Conservation (phyloP, 345 rosid genomes). For the Eutrema heterophyllum region DNA sequence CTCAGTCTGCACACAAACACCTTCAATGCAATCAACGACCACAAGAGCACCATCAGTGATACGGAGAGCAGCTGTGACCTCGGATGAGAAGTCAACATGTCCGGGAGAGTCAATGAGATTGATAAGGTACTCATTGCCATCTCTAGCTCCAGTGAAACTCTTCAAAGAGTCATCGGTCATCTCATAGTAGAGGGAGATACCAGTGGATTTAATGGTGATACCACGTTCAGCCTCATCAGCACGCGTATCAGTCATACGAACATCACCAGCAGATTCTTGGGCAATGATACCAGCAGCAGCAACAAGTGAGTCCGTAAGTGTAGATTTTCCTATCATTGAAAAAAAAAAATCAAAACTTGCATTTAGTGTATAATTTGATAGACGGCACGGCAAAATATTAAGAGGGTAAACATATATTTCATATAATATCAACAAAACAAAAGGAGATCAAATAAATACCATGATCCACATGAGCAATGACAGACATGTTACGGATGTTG, state of each 20-base stretch:
- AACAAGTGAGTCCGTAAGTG: conserved; percentile 71
- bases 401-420: too few relatives aligned
- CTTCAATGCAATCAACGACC: conserved; percentile 72
- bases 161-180: conserved; percentile 46
- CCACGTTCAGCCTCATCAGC: conserved; percentile 84
- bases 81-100: conserved; percentile 73
- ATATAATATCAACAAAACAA: background rate
- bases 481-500: conserved; percentile 49
- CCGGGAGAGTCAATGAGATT: conserved; percentile 77
- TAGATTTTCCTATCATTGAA: conserved; percentile 45
- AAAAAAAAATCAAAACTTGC: background rate
- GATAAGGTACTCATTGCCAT: conserved; percentile 67
- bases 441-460: conserved; percentile 11
- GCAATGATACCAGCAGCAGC: conserved; percentile 89
- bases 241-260: conserved; percentile 75
- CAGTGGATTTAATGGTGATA: conserved; percentile 73
- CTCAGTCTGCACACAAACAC: conserved; percentile 76
- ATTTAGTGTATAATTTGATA: background rate
- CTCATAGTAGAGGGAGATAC: conserved; percentile 65
- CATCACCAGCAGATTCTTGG: conserved; percentile 78
- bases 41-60: conserved; percentile 79
- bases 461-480: conserved; percentile 45
- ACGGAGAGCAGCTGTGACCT: conserved; percentile 80
- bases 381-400: too few relatives aligned
- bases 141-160: conserved; percentile 46